These are phyloP conservation scores for Pyrenophora teres DNA, from an alignment of 2,329 filamentous ascomycete genomes.

Conservation along the genomic window DNA sequence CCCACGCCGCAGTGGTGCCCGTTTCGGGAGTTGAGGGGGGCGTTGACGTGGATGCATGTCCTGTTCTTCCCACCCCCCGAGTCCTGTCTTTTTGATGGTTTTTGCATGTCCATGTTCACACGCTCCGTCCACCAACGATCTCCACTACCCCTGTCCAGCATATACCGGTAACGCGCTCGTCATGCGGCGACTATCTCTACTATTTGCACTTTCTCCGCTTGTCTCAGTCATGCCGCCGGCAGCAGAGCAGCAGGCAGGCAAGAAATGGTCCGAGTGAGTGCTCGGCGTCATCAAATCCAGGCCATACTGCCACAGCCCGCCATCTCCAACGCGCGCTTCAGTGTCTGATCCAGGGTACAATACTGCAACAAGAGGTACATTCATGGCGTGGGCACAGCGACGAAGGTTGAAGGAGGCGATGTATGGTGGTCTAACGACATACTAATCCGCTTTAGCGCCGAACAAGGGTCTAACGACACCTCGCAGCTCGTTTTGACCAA, in stretches of 20 bases:
- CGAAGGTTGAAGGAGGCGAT: conserved; percentile 31
- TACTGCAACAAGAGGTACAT: conserved; percentile 2
- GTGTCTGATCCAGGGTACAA: background rate
- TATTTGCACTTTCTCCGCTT: conserved; percentile 12
- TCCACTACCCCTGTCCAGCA: conserved; percentile 16
- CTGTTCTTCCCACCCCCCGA: background rate
- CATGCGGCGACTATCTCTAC: conserved; percentile 10
- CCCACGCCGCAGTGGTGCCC: conserved; percentile 15
- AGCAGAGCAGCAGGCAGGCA: background rate
- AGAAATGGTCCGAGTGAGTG: background rate
- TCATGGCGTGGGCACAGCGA: conserved; percentile 21
- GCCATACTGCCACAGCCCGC: background rate
- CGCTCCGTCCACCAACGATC: conserved; percentile 14
- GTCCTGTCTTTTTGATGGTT: conserved; percentile 8
- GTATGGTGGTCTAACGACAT: conserved; percentile 18
- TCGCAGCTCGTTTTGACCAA: conserved; percentile 16
- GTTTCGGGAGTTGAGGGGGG: conserved; percentile 4
- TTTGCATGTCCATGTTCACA: conserved; percentile 16
- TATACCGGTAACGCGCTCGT: conserved; percentile 7
- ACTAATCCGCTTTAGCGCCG: conserved; percentile 24
- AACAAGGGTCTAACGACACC: conserved; percentile 20
- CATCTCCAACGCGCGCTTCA: background rate
- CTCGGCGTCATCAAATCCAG: background rate
- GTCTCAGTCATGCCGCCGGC: conserved; percentile 6
- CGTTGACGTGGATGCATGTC: conserved; percentile 1